These are phyloP conservation scores for Sugiyamaella xylanicola DNA, from an alignment of 1,139 yeast genomes.

Conservation along the genomic window DNA sequence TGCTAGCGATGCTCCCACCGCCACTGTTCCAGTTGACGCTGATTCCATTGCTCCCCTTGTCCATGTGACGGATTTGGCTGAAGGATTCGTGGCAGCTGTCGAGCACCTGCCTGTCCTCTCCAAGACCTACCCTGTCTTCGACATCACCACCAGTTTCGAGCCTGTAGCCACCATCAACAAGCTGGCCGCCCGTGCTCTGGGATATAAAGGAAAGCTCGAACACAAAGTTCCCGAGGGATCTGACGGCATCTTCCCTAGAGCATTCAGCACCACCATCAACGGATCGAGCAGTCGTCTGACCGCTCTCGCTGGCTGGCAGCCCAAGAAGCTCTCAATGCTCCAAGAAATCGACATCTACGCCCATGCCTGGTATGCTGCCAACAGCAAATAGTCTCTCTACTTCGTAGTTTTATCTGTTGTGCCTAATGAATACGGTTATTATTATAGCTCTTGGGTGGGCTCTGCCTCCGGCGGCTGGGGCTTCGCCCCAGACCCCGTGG, in stretches of 20 bases:
- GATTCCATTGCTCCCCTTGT: conserved; percentile 12
- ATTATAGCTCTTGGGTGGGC: too few relatives aligned
- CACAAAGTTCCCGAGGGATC: conserved; percentile 16
- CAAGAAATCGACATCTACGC: conserved; percentile 23
- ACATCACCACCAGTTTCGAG: conserved; percentile 19
- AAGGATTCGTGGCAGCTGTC: conserved; percentile 14
- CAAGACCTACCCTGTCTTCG: conserved; percentile 19
- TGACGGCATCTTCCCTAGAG: conserved; percentile 15
- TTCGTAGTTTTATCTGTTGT: too few relatives aligned
- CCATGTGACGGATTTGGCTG: conserved; percentile 23
- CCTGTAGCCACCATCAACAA: conserved; percentile 5
- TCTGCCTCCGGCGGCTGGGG: too few relatives aligned
- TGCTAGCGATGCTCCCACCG: not conserved
- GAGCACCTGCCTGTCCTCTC: conserved; percentile 16
- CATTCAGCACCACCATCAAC: conserved; percentile 20
- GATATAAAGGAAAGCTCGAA: conserved; percentile 19
- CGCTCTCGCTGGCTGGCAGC: conserved; percentile 20
- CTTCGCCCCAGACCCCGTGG: too few relatives aligned
- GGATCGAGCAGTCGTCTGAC: conserved; percentile 13
- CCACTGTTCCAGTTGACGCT: conserved; percentile 11
- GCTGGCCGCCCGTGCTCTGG: conserved; percentile 19
- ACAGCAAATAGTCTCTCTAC: not conserved
- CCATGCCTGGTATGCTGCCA: conserved; percentile 19
- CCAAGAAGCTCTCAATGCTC: conserved; percentile 18
- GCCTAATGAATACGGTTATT: too few relatives aligned